Conservation (phyloP, 1,139 yeast species). For the Candida sp. region DNA sequence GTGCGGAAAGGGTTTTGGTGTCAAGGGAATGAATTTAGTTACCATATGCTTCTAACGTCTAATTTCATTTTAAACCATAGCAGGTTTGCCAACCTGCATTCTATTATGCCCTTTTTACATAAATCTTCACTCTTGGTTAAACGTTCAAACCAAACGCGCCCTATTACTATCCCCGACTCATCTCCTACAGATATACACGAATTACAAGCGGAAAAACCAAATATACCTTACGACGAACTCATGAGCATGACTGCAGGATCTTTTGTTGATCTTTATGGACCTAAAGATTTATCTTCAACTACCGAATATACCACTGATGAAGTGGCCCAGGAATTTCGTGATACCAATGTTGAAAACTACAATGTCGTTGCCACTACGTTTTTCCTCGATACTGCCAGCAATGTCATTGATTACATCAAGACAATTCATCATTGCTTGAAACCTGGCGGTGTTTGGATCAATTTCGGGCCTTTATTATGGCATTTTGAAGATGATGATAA, state of each 20-base stretch:
- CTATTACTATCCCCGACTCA: slow-evolving; percentile 52
- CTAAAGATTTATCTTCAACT: slow-evolving; percentile 24
- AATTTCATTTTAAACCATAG: slow-evolving; percentile 60
- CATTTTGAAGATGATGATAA: slow-evolving; percentile 65
- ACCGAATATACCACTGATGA: slow-evolving; percentile 32
- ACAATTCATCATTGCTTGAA: slow-evolving; percentile 53
- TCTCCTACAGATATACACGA: slow-evolving; percentile 36
- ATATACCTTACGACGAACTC: slow-evolving; percentile 45
- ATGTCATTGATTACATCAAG: slow-evolving; percentile 65
- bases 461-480: slow-evolving; percentile 86
- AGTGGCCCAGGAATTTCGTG: slow-evolving; percentile 40
- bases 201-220: slow-evolving; percentile 25
- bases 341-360: slow-evolving; percentile 31
- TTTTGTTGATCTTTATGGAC: slow-evolving; percentile 73
- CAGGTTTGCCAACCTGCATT: slow-evolving; percentile 29
- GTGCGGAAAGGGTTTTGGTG: slow-evolving; percentile 65
- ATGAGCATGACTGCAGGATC: slow-evolving; percentile 84
- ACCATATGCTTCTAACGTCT: slow-evolving; percentile 75
- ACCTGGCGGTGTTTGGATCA: slow-evolving; percentile 69
- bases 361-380: slow-evolving; percentile 68
- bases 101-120: slow-evolving; percentile 55
- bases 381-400: slow-evolving; percentile 77
- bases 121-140: slow-evolving; percentile 45
- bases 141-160: slow-evolving; percentile 45
- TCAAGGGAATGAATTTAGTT: slow-evolving; percentile 86